These are phyloP conservation scores for Cyclaneusma minus DNA, from an alignment of 2,329 filamentous ascomycete species.

Conservation along the genomic window DNA sequence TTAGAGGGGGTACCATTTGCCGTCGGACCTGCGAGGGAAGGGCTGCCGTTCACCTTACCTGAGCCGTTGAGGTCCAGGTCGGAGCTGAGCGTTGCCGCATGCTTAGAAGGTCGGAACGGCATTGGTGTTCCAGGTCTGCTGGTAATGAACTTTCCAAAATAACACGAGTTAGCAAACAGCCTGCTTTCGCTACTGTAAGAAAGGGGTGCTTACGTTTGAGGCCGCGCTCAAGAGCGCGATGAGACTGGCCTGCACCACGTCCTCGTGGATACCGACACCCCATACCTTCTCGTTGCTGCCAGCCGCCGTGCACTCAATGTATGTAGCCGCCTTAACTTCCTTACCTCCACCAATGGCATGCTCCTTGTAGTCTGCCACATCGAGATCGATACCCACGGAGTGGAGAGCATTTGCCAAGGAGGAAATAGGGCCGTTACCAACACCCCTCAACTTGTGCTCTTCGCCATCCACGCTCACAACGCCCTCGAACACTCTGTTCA, in stretches of 20 bases:
- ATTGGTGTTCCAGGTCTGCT: conserved; percentile 56
- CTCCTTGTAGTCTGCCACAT: conserved; percentile 92
- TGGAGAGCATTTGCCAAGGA: conserved; percentile 71
- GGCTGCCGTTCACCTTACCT: conserved; percentile 9
- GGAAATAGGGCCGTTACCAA: conserved; percentile 82
- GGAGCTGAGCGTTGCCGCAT: conserved; percentile 26
- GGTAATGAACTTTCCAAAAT: conserved; percentile 46
- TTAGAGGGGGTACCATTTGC: conserved; percentile 9
- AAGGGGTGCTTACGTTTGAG: conserved; percentile 49
- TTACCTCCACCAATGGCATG: conserved; percentile 74
- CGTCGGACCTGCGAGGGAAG: conserved; percentile 13
- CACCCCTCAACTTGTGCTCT: conserved; percentile 65
- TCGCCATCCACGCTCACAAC: conserved; percentile 68
- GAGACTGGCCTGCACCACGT: conserved; percentile 80
- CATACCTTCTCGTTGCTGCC: conserved; percentile 60
- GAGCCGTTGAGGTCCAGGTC: conserved; percentile 20
- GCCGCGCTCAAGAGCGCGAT: conserved; percentile 76
- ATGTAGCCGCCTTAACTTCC: conserved; percentile 84
- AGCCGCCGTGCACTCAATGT: conserved; percentile 71
- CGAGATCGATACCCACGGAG: conserved; percentile 67
- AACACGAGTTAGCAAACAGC: conserved; percentile 6
- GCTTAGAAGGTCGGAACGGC: conserved; percentile 40
- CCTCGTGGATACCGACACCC: conserved; percentile 85
- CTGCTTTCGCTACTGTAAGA: conserved; percentile 6
- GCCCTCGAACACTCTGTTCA: conserved; percentile 71